Conservation (phyloP, 768 basidiomycete species). For the Termitomyces sp. region DNA sequence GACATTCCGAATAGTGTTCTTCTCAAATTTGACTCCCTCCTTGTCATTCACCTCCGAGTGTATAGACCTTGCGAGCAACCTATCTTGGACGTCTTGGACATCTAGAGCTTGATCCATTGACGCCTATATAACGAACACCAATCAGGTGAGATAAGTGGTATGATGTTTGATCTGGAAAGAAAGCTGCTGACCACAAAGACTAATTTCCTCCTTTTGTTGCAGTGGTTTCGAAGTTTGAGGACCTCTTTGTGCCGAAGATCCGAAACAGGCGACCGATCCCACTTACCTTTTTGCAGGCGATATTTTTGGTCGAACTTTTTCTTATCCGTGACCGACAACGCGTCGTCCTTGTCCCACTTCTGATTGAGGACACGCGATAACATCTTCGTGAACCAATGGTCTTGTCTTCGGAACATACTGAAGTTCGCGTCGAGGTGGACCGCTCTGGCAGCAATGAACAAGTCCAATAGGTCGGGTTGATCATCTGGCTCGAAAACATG, state of each 20-base stretch:
- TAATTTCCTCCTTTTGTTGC: background rate
- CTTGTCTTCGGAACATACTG: constrained; percentile 5
- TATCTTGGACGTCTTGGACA: background rate
- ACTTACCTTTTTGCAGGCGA: background rate
- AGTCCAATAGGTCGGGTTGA: constrained; percentile 4
- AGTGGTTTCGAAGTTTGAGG: background rate
- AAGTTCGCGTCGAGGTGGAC: constrained; percentile 3
- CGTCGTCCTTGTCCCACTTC: background rate
- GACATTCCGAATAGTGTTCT: background rate
- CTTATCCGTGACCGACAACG: background rate
- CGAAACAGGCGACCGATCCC: background rate
- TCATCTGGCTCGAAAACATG: background rate
- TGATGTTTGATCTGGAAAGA: background rate
- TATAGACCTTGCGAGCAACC: background rate
- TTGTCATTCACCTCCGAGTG: no score
- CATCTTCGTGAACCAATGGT: constrained; percentile 8
- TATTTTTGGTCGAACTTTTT: background rate
- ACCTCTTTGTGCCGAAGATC: constrained; percentile 1
- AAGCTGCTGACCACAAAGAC: background rate
- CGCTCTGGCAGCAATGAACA: constrained; percentile 4
- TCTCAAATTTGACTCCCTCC: background rate
- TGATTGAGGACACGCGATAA: constrained; percentile 7
- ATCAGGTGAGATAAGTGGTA: background rate
- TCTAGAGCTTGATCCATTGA: background rate
- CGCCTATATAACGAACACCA: background rate